Evolutionary conservation across 768 basidiomycete genomes (phyloP), one percentile per base, ranked within the genome.

Genomic region (Russula virescens): DNA sequence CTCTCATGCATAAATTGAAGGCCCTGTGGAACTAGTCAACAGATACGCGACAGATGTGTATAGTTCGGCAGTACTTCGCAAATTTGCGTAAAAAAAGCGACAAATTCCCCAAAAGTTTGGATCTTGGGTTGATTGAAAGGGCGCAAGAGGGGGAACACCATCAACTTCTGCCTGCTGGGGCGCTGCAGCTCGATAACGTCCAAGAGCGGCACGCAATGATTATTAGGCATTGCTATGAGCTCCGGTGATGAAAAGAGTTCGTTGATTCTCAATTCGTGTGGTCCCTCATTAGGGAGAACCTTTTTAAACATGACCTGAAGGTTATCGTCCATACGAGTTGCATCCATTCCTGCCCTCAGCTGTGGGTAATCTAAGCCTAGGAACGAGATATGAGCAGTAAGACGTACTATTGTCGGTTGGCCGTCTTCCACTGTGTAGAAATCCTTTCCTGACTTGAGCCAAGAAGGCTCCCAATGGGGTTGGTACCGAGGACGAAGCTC

Each of bases 71-170:
- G 4, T 26, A 73, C 77, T 69, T 77, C 74, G 26, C 78, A 69
- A 2, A 76, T 35, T 52, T 77, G 75, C 0, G 66, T 50, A 26
- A 75, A 65, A 47, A 71, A 76, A 7, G 71, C 73, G 0, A 77
- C 52, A 2, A 68, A 71, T 66, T 78, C 77, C 0, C 77, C 76
- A 8, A 76, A 53, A 0, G 74, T 77, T 31, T 70, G 62, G 38
- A 78, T 74, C 0, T 47, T 66, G 0, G 76, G 76, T 16, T 73
- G 61, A 38, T 72, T 50, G 59, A 60, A 72, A 3, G 18, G 38
- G 1, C 71, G 67, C 18, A 76, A 55, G 11, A 73, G 58, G 1
- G 78, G 77, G 66, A 75, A 72, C 7, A 77, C 76, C 18, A 79
- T 58, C 5, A 73, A 25, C 21, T 46, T n/a, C 16, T 42, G 9